Conservation (phyloP, 345 rosid species). For the Dipteronia sinensis region DNA sequence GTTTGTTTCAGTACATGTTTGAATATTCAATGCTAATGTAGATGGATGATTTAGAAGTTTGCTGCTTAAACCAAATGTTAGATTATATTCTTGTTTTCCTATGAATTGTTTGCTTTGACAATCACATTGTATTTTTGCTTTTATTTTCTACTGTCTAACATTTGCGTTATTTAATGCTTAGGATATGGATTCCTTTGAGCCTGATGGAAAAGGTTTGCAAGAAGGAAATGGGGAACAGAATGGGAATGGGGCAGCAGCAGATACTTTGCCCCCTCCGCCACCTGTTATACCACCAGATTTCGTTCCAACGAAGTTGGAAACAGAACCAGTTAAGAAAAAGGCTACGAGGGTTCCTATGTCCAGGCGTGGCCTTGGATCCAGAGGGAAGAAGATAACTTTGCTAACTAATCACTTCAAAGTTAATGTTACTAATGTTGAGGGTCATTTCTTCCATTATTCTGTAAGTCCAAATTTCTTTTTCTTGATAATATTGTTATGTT, state of each 20-base stretch:
- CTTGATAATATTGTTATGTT: background rate
- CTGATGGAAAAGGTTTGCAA: slow-evolving; percentile 36
- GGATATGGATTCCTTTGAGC: slow-evolving; percentile 51
- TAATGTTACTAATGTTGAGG: slow-evolving; percentile 48
- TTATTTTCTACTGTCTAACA: background rate
- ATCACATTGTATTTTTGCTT: background rate
- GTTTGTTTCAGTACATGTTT: too few species aligned
- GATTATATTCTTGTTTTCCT: too few species aligned
- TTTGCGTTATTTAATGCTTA: background rate
- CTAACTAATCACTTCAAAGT: slow-evolving; percentile 85
- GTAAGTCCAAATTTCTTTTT: slow-evolving; percentile 38
- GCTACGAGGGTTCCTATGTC: slow-evolving; percentile 55
- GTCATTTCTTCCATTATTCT: slow-evolving; percentile 71
- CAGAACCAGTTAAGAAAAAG: slow-evolving; percentile 49
- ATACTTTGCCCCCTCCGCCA: slow-evolving; percentile 67
- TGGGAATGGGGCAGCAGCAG: slow-evolving; percentile 18
- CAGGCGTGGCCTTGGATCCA: slow-evolving; percentile 62
- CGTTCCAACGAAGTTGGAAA: slow-evolving; percentile 40
- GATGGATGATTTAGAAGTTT: too few species aligned
- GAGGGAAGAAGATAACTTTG: slow-evolving; percentile 56
- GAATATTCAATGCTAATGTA: too few species aligned
- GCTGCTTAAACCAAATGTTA: too few species aligned
- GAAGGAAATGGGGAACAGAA: background rate
- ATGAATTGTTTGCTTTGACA: background rate
- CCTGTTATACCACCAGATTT: slow-evolving; percentile 51